phyloP scores from a whole-genome alignment of 2,329 filamentous ascomycete genomes.

The Ascochyta lentis region DNA sequence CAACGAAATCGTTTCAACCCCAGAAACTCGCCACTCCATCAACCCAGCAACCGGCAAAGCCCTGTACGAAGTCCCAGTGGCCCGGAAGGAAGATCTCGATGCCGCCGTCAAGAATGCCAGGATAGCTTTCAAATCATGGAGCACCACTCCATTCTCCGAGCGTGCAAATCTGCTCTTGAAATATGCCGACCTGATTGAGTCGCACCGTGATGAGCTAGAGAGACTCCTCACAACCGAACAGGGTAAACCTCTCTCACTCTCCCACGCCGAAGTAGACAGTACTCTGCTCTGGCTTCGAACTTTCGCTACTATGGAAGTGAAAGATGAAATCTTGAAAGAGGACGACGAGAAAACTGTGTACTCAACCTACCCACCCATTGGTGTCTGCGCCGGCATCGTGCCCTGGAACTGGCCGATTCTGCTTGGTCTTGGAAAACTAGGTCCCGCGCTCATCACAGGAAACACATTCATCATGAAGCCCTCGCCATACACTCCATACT shows the following conservation, averaged over 20 bases:
- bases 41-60: constrained; percentile 58
- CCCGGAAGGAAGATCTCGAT: constrained; percentile 57
- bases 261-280: constrained; percentile 24
- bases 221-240: constrained; percentile 34
- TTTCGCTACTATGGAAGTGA: constrained; percentile 37
- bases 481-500: constrained; percentile 64
- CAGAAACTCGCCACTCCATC: constrained; percentile 53
- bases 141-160: constrained; percentile 25
- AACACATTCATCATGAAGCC: constrained; percentile 65
- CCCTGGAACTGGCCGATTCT: constrained; percentile 54
- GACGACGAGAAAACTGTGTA: constrained; percentile 54
- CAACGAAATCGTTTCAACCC: constrained; percentile 52
- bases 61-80: constrained; percentile 57
- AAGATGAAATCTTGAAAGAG: constrained; percentile 46
- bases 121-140: constrained; percentile 55
- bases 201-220: constrained; percentile 26
- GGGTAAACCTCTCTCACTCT: constrained; percentile 33
- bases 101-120: constrained; percentile 55
- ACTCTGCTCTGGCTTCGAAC: constrained; percentile 39
- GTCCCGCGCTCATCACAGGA: constrained; percentile 63
- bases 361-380: constrained; percentile 54
- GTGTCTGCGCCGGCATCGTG: constrained; percentile 50
- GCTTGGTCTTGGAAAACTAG: constrained; percentile 59
- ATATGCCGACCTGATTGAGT: constrained; percentile 31
- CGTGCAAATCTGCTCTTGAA: constrained; percentile 25